Percentiles rank a stretch among this genome's conserved stretches.
Conservation (phyloP, 768 basidiomycete species). For the Boletus vinaceobasis region DNA sequence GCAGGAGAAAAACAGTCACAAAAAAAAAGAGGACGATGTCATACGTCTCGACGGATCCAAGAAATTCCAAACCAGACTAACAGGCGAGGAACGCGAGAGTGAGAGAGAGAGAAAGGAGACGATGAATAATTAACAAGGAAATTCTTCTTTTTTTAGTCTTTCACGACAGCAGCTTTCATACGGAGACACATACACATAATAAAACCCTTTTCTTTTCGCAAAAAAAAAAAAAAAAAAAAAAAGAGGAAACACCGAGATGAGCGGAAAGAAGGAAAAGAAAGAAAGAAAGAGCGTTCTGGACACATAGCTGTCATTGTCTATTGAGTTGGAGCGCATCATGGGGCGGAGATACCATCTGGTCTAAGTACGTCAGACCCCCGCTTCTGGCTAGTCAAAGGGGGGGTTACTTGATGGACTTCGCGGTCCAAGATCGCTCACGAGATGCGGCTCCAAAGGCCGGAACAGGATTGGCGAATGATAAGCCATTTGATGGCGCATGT, state of each 20-base stretch:
- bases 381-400: background rate
- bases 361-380: background rate
- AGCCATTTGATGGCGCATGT: conserved; percentile 2
- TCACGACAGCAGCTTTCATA: background rate
- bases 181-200: conserved; percentile 1
- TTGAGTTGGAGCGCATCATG: conserved; percentile 2
- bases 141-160: background rate
- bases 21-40: background rate
- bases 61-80: background rate
- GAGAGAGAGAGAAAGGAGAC: background rate
- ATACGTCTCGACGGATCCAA: background rate
- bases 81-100: too few species aligned
- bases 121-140: background rate
- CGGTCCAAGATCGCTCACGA: background rate
- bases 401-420: background rate
- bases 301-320: conserved; percentile 1
- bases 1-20: too few species aligned
- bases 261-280: background rate
- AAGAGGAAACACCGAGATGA: background rate
- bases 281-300: background rate
- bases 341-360: conserved; percentile 1
- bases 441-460: background rate
- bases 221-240: conserved; percentile 6
- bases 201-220: background rate
- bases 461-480: conserved; percentile 8